Evolutionary conservation across 2,329 filamentous ascomycete genomes (phyloP), one percentile per base, ranked within the genome.

Genomic region (Sporothrix pseudoabietina): DNA sequence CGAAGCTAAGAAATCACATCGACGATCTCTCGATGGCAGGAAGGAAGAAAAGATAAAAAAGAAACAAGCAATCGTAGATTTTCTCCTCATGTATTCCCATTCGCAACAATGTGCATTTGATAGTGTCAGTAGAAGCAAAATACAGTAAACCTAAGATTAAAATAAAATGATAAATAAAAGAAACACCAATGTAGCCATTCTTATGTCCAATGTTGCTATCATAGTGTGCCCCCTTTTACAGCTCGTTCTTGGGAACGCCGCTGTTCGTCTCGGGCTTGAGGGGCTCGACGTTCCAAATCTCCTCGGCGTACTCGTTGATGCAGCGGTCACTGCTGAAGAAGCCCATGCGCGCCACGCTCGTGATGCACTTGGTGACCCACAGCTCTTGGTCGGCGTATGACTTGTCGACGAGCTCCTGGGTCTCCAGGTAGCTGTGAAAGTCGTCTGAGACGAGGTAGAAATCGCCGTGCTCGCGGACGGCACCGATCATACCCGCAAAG

Each of bases 381-480:
- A 93, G 91, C 74, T 98, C 94, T 81, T 95, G 92, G 83, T 98
- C 92, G 82, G 89, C 90, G 86, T 97, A 99, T 69, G 94, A 91
- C 83, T 95, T 91, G 79, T 99, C 96, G 44, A 99, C 94, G 72
- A 98, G 87, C 73, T 89, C 87, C 76, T 99, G 96, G 8, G 96
- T 97, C 82, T 95, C 90, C 78, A 97, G 86, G 84, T 99, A 99
- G 80, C 92, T 95, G 83, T 93, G 90, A 87, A 99, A 99, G 82
- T 99, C 96, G 80, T 99, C 96, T 54, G 94, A 97, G 66, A 98
- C 94, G 41, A 99, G 89, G 82, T 99, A 99, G 85, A 97, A 98
- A 82, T 99, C 96, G 54, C 96, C 94, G 77, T 98, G 96, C 75
- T 97, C 92, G 76, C 92, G 90, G 76, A 99, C 94, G 10, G 93